Evolutionary conservation across 495 filamentous ascomycete genomes (phyloP).

Genomic region (Hypoxylon cercidicola): DNA sequence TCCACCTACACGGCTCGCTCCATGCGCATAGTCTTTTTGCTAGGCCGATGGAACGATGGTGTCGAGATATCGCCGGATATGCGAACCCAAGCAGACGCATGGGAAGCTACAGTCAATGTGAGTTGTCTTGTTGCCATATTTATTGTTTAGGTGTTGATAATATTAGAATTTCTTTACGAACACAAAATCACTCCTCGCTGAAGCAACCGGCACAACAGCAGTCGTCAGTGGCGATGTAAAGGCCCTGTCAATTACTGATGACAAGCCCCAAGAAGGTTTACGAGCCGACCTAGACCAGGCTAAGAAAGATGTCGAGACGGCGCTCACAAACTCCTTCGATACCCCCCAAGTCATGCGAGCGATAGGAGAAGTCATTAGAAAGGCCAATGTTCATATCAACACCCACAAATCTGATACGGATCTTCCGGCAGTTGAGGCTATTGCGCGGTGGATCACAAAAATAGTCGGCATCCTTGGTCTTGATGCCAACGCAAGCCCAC

Average conservation of each 20-base stretch:
- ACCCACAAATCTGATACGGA: constrained; percentile 59
- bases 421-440: constrained; percentile 63
- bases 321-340: constrained; percentile 89
- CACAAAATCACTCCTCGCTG: constrained; percentile 66
- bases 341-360: constrained; percentile 79
- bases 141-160: constrained; percentile 15
- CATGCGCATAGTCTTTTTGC: constrained; percentile 86
- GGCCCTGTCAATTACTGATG: constrained; percentile 50
- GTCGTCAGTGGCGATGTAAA: constrained; percentile 55
- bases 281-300: constrained; percentile 65
- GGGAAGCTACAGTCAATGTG: constrained; percentile 82
- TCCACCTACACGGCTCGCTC: constrained; percentile 80
- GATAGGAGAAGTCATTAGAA: constrained; percentile 77
- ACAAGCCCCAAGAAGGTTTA: constrained; percentile 43
- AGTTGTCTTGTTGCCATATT: constrained; percentile 28
- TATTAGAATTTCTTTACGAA: constrained; percentile 90
- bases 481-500: constrained; percentile 69
- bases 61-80: constrained; percentile 91
- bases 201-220: constrained; percentile 46
- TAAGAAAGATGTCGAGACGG: constrained; percentile 70
- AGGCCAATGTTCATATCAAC: constrained; percentile 77
- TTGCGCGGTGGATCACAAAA: constrained; percentile 83
- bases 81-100: constrained; percentile 73
- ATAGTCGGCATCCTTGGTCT: constrained; percentile 89
- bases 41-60: constrained; percentile 89